Percentiles rank a stretch among this genome's conserved stretches.
Evolutionary conservation across 148 eudicot species (phyloP).

Genomic region (Chenopodium album): DNA sequence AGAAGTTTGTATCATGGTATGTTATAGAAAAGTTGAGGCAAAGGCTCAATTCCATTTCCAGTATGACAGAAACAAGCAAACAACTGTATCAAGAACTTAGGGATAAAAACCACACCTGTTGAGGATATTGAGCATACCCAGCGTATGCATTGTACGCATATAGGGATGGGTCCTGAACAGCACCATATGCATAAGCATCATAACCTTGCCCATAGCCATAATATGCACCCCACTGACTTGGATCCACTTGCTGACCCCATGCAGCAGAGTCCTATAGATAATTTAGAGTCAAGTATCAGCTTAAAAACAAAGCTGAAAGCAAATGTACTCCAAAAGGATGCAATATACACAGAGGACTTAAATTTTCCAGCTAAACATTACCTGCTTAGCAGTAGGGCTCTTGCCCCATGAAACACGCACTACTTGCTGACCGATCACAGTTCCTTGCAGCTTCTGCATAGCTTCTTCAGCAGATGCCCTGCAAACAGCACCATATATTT

Average conservation of each 20-base stretch:
- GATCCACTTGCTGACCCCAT: conserved; percentile 89
- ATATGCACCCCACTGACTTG: conserved; percentile 84
- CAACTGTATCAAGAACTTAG: neutral
- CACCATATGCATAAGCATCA: conserved; percentile 86
- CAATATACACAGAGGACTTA: neutral
- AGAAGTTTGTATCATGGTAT: neutral
- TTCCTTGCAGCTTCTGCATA: conserved; percentile 85
- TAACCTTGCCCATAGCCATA: conserved; percentile 97
- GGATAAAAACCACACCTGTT: conserved; percentile 52
- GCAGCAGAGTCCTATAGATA: conserved; percentile 55
- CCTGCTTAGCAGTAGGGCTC: conserved; percentile 82
- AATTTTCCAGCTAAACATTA: conserved; percentile 15
- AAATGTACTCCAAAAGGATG: neutral
- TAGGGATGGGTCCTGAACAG: conserved; percentile 79
- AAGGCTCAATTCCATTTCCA: neutral
- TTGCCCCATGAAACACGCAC: conserved; percentile 95
- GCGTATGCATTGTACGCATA: conserved; percentile 87
- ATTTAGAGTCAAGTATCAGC: conserved; percentile 9
- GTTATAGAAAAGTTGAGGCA: neutral
- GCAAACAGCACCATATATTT: conserved; percentile 13
- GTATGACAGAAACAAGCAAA: neutral
- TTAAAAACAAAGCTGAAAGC: neutral
- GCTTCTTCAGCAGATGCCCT: conserved; percentile 96
- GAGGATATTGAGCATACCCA: conserved; percentile 85
- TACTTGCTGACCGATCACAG: conserved; percentile 78